Percentiles rank a stretch among this genome's conserved stretches.
These are phyloP conservation scores for Scheffersomyces stambukii DNA, from an alignment of 1,139 yeast genomes.

Conservation along the genomic window DNA sequence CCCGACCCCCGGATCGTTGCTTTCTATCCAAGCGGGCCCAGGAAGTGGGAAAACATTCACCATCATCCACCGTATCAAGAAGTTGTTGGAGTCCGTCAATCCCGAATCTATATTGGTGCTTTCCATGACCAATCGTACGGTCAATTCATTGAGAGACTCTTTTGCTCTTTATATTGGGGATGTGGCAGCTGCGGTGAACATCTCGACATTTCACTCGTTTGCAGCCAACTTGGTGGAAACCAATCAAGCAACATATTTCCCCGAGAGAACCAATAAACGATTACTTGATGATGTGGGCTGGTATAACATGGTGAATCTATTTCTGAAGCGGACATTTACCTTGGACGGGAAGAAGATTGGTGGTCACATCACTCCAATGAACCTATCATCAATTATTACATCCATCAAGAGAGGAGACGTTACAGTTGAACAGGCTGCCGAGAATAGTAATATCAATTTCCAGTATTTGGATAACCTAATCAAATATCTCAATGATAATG, in stretches of 20 bases:
- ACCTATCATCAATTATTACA: slow-evolving; percentile 29
- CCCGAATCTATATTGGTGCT: slow-evolving; percentile 60
- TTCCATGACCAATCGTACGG: slow-evolving; percentile 71
- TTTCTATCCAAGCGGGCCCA: slow-evolving; percentile 64
- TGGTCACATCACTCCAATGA: slow-evolving; percentile 19
- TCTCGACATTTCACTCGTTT: slow-evolving; percentile 63
- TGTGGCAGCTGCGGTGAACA: slow-evolving; percentile 29
- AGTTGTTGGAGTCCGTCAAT: slow-evolving; percentile 35
- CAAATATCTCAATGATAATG: slow-evolving; percentile 22
- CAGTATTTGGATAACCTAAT: slow-evolving; percentile 18
- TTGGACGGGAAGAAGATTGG: slow-evolving; percentile 11
- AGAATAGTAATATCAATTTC: slow-evolving; percentile 18
- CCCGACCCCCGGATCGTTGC: slow-evolving; percentile 19
- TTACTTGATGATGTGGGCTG: slow-evolving; percentile 53
- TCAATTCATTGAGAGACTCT: slow-evolving; percentile 43
- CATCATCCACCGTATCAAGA: slow-evolving; percentile 49
- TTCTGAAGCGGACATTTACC: slow-evolving; percentile 1
- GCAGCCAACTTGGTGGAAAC: slow-evolving; percentile 48
- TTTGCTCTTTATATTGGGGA: slow-evolving; percentile 33
- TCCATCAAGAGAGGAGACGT: slow-evolving; percentile 28
- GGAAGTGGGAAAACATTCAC: slow-evolving; percentile 76
- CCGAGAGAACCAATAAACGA: slow-evolving; percentile 22
- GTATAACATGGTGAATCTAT: slow-evolving; percentile 32
- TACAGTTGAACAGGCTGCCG: slow-evolving; percentile 21
- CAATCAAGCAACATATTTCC: slow-evolving; percentile 22